Evolutionary conservation across 257 asterid genomes (phyloP), one percentile per base, ranked within the genome.

Genomic region (Schizonepeta tenuifolia): DNA sequence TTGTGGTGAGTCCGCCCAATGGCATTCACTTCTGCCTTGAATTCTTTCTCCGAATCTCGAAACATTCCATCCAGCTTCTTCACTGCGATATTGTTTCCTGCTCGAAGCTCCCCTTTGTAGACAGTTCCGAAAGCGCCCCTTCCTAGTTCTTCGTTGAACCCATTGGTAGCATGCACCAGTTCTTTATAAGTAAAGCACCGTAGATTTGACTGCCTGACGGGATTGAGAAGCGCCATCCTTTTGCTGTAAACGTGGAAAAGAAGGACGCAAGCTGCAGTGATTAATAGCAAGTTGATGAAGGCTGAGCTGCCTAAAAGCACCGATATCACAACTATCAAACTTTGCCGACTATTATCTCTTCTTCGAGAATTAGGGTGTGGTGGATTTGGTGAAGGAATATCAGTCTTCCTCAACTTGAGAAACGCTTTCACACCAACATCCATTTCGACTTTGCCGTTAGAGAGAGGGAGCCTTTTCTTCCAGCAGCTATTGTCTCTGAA

Each of bases 401-500:
- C 76, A 10, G 73, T 22, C 68, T 74, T 82, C 31, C 76, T 57
- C 50, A 74, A 67, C 81, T 87, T 87, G 69, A 91, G 67, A 61
- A 91, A 84, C 46, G 85, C 87, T 58, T 35, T 86, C 9, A 70
- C 10, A 1, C 21, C 41, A 5, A 75, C 60, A 44, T 21, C 1
- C 0, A 13, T 11, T 51, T 84, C 87, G 2, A 63, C 15, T 72
- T 77, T 75, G 54, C 96, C 95, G 67, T 91, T 87, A 5, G 95
- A 86, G 33, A 89, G 78, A 2, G 96, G 96, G 20, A 84, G 71
- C 79, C 59, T 84, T 86, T 91, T 91, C 82, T 87, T 89, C 95
- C 96, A 89, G 60, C 97, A 91, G n/a, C n/a, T n/a, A n/a, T n/a
- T n/a, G n/a, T n/a, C n/a, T n/a, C n/a, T n/a, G n/a, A n/a, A n/a